A percentile compares a stretch with the other conserved stretches of the same genome.
Evolutionary conservation across 2,329 filamentous ascomycete genomes (phyloP).

Genomic region (Graphiopsis chlorocephala): DNA sequence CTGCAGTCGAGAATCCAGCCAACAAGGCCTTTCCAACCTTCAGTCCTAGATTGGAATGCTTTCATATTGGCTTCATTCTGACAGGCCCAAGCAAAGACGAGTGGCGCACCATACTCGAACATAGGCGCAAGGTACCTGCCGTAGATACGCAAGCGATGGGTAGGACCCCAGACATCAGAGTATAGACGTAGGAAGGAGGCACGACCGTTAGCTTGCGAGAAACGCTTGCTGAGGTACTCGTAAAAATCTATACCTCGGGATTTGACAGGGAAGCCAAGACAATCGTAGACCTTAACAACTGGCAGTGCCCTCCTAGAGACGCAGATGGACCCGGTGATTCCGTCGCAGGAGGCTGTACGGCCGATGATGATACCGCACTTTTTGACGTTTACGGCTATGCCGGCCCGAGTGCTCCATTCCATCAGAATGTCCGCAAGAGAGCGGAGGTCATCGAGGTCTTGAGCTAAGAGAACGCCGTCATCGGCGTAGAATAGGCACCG

Average conservation of each 20-base stretch:
- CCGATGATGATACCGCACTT: neutral
- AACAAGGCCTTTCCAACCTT: slow-evolving; percentile 1
- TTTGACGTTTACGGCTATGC: neutral
- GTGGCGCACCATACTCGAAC: neutral
- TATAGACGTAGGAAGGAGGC: neutral
- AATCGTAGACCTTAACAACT: neutral
- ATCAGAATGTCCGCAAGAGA: neutral
- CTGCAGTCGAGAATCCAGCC: slow-evolving; percentile 1
- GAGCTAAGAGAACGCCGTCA: neutral
- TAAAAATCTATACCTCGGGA: neutral
- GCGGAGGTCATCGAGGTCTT: neutral
- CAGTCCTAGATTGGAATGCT: neutral
- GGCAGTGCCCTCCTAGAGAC: neutral
- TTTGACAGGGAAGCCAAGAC: slow-evolving; percentile 7
- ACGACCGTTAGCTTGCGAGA: neutral
- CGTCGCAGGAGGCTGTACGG: neutral
- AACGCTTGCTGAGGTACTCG: neutral
- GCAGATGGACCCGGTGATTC: neutral
- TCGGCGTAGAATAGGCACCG: neutral
- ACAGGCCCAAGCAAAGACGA: slow-evolving; percentile 1
- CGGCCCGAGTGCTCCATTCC: neutral
- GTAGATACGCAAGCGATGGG: slow-evolving; percentile 1
- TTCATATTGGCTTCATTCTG: neutral
- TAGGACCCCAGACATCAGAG: neutral
- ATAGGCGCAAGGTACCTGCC: neutral